Base-by-base conservation (phyloP, 2,329 filamentous ascomycete genomes). In the Pyrenophora graminea region DNA sequence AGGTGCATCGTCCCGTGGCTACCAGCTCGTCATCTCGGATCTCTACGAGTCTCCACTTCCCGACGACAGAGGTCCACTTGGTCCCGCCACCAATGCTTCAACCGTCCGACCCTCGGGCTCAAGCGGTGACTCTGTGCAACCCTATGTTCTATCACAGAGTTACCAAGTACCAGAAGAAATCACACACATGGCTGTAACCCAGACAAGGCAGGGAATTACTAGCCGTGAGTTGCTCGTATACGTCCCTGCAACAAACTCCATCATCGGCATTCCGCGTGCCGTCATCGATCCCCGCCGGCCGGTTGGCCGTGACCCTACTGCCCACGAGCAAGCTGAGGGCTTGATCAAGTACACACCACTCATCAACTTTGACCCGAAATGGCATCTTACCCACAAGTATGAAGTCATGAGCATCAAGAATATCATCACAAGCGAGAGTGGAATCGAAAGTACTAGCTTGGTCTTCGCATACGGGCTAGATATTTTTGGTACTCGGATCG, bases 131-230 rank as follows among this genome's bases (percentile, higher is more conserved):
- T 77, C 79, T 12, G 77, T 83, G 12, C 79, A 89, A 19, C 93
- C 94, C 0, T 84, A 89, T 51, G 88, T 91, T 3, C 78, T 91
- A 23, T 87, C 89, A 1, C 90, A 96, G 72, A 83, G 90, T 1
- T 97, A 87, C 71, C 80, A 96, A 56, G 83, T 97, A 55, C 85
- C 88, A 0, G 86, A 90, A 52, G 83, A 88, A n/a, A 86, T 97
- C 53, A 85, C 85, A 13, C 83, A 87, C 44, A 85, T 99, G 68
- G 82, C 89, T 0, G 90, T 96, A 13, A 94, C 92, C 0, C 87
- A 92, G 69, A 99, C 94, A 0, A 83, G 88, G 23, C 94, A 99
- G 77, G 94, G 94, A 25, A 96, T 99, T 67, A 89, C 90, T 1
- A 88, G 85, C 36, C 86, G 91, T 13, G 86, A 93, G 61, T 79